Evolutionary conservation across 768 basidiomycete genomes (phyloP).

Genomic region (Termitomyces sp.): DNA sequence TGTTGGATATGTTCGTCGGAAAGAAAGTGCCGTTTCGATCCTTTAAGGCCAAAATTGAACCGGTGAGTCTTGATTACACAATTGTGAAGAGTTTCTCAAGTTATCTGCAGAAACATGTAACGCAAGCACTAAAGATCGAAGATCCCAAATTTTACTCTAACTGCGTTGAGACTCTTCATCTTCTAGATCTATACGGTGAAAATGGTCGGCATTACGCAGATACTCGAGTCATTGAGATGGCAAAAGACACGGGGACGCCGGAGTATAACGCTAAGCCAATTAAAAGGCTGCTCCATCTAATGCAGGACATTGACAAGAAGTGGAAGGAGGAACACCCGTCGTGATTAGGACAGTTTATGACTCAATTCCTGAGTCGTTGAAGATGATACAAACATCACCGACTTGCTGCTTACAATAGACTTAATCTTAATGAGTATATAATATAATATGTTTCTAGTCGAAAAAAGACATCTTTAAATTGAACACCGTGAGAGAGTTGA

Average conservation of each 20-base stretch:
- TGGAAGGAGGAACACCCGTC: slow-evolving; percentile 31
- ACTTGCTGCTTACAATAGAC: background rate
- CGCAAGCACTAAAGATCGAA: slow-evolving; percentile 43
- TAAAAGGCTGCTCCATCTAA: slow-evolving; percentile 39
- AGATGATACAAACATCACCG: background rate
- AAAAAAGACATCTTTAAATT: background rate
- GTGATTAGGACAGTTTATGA: background rate
- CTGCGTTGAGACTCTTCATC: slow-evolving; percentile 44
- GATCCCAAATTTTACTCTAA: slow-evolving; percentile 34
- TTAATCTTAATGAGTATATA: background rate
- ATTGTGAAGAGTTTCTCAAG: background rate
- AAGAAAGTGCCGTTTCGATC: slow-evolving; percentile 33
- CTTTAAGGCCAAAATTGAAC: slow-evolving; percentile 32
- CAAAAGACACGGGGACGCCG: slow-evolving; percentile 39
- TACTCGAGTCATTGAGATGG: slow-evolving; percentile 40
- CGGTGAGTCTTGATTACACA: slow-evolving; percentile 24
- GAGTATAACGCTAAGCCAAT: slow-evolving; percentile 39
- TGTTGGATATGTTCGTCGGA: slow-evolving; percentile 41
- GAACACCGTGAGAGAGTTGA: background rate
- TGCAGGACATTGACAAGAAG: slow-evolving; percentile 42
- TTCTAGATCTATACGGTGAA: slow-evolving; percentile 54
- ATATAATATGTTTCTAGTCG: background rate
- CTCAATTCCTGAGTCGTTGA: background rate
- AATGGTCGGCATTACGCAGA: slow-evolving; percentile 45
- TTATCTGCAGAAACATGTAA: slow-evolving; percentile 42